Evolutionary conservation across 2,329 filamentous ascomycete species (phyloP).

Genomic region (Biscogniauxia sp.): DNA sequence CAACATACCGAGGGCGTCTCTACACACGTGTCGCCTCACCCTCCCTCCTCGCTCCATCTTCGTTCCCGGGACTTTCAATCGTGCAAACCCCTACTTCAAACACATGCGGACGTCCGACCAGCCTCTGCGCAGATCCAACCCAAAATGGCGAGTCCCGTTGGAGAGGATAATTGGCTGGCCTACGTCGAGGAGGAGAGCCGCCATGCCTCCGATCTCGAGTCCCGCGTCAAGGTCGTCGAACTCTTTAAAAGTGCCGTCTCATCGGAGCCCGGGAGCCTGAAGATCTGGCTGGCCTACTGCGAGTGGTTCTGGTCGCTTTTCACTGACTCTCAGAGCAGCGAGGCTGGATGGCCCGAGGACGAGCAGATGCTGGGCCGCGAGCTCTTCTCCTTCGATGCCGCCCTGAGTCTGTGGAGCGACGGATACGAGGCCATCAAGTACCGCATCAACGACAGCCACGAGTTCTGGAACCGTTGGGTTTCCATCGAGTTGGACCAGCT

Average conservation of each 20-base stretch:
- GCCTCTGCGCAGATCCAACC: conserved; percentile 19
- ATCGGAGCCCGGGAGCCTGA: conserved; percentile 71
- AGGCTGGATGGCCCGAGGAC: conserved; percentile 60
- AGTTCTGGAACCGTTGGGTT: conserved; percentile 77
- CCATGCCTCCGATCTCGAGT: conserved; percentile 60
- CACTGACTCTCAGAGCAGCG: conserved; percentile 56
- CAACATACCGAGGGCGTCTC: neutral
- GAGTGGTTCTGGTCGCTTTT: conserved; percentile 75
- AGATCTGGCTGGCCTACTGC: conserved; percentile 74
- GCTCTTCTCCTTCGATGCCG: conserved; percentile 66
- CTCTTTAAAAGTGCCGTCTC: conserved; percentile 66
- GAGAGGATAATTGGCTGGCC: conserved; percentile 75
- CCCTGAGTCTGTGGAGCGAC: conserved; percentile 68
- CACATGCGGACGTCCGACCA: conserved; percentile 22
- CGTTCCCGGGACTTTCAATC: neutral
- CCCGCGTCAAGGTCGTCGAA: conserved; percentile 68
- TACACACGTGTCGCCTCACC: conserved; percentile 1
- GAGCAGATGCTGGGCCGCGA: conserved; percentile 68
- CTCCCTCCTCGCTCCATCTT: conserved; percentile 2
- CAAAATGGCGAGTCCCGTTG: conserved; percentile 57
- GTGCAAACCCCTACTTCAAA: conserved; percentile 13
- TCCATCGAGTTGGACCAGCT: conserved; percentile 69
- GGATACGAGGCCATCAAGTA: conserved; percentile 71
- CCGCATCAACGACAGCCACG: conserved; percentile 72
- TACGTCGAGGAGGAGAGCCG: conserved; percentile 71